These are phyloP conservation scores for Tilletia setariae DNA, from an alignment of 1,284 basidiomycete genomes.

Conservation along the genomic window DNA sequence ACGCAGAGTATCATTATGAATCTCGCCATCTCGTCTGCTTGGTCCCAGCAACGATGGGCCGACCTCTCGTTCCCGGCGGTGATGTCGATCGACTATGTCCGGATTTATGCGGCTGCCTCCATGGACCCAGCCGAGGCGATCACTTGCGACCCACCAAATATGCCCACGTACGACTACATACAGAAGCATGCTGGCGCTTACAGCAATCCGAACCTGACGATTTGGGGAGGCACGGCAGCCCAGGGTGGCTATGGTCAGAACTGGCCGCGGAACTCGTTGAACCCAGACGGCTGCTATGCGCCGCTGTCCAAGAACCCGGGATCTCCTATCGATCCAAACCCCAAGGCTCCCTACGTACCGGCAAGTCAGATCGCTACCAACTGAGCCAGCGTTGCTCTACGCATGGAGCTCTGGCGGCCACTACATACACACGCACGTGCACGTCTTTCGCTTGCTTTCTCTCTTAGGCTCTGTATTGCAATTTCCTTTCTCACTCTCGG, in stretches of 20 bases:
- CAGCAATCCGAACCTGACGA: conserved; percentile 45
- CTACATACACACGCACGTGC: too few species aligned
- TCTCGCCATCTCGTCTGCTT: conserved; percentile 38
- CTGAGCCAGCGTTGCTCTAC: too few species aligned
- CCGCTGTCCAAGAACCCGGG: conserved; percentile 20
- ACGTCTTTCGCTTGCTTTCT: neutral
- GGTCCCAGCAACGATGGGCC: conserved; percentile 30
- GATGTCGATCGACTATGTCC: conserved; percentile 35
- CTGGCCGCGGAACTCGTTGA: conserved; percentile 36
- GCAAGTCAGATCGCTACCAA: conserved; percentile 10
- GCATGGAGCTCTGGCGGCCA: too few species aligned
- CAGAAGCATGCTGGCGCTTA: conserved; percentile 46
- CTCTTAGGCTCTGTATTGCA: neutral
- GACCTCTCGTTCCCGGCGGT: conserved; percentile 27
- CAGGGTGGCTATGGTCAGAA: conserved; percentile 33
- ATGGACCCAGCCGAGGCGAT: conserved; percentile 34
- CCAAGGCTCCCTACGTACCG: conserved; percentile 20
- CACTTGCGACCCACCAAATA: conserved; percentile 56
- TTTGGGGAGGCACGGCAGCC: conserved; percentile 33
- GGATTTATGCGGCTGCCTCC: conserved; percentile 29
- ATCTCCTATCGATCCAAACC: conserved; percentile 16
- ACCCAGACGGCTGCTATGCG: conserved; percentile 30
- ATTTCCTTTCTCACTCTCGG: neutral
- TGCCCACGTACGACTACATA: conserved; percentile 49
- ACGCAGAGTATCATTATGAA: conserved; percentile 34